Percentiles rank a stretch among this genome's conserved stretches.
Evolutionary conservation across 2,329 filamentous ascomycete genomes (phyloP).

Genomic region (Helminthosporium solani): DNA sequence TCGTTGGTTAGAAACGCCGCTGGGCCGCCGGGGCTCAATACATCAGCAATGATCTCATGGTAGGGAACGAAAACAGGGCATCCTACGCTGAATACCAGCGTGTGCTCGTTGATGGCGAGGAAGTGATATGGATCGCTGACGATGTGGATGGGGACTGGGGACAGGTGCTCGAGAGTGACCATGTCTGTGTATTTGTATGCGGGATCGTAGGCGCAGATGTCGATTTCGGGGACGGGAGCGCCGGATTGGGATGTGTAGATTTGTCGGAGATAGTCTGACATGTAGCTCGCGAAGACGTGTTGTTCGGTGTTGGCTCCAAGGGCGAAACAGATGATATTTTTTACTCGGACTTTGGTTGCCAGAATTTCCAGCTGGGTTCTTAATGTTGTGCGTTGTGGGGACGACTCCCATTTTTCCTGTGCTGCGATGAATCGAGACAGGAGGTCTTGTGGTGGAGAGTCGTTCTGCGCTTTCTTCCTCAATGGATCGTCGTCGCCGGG

Average conservation of each 20-base stretch:
- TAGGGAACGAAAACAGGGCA: not conserved
- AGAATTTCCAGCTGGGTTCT: not conserved
- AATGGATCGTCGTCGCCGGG: too few relatives aligned
- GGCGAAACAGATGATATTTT: conserved; percentile 10
- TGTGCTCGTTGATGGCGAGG: conserved; percentile 7
- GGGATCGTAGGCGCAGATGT: conserved; percentile 4
- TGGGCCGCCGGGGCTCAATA: conserved; percentile 5
- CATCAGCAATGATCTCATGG: conserved; percentile 6
- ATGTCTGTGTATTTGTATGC: not conserved
- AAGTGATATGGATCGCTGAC: conserved; percentile 11
- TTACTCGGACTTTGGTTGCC: not conserved
- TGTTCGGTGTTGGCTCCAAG: conserved; percentile 2
- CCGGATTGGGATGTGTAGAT: not conserved
- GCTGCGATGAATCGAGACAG: too few relatives aligned
- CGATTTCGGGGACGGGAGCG: not conserved
- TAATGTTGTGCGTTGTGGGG: not conserved
- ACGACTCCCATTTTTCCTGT: not conserved
- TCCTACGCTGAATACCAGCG: conserved; percentile 2
- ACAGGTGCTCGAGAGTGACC: not conserved
- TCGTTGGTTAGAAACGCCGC: conserved; percentile 6
- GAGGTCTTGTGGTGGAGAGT: too few relatives aligned
- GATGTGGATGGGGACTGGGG: conserved; percentile 4
- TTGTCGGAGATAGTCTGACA: not conserved
- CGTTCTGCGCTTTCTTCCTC: too few relatives aligned
- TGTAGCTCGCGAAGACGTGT: conserved; percentile 3